Base-by-base conservation (phyloP, 345 rosid genomes). In the Eutrema heterophyllum region DNA sequence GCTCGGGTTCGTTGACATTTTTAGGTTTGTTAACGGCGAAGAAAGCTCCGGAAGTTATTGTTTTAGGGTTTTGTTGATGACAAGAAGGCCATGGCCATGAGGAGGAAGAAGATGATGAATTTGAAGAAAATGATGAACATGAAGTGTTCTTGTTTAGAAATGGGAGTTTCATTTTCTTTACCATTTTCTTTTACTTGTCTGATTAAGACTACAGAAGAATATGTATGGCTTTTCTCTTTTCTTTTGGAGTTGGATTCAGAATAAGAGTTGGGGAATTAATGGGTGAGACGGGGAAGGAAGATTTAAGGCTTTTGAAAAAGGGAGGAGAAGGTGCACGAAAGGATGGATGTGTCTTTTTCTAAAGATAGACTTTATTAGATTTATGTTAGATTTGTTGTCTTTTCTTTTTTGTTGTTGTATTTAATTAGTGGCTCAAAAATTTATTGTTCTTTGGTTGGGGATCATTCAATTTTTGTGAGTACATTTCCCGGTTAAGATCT, bases 11-110 rank as follows among this genome's bases (percentile, higher is more conserved):
- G 7, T 67, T 16, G 24, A 59, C n/a, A 40, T 9, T 3, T 1
- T 18, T 59, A 41, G 73, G 76, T 35, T 79, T 85, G 80, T 88
- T 87, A 35, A 86, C 71, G 44, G 86, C 80, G 87, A 86, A 82
- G 64, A 80, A 88, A 81, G 77, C 51, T 49, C 14, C 49, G 26
- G 50, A 50, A 58, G 83, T 56, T 75, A 39, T 8, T 15, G 64
- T 38, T 24, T 39, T 53, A 53, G 46, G 29, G 56, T 71, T 67
- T 78, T 78, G 76, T 58, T 72, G 77, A 78, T 58, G 75, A 82
- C 81, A 65, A 82, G 71, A 70, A 62, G 65, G 50, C 67, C 67
- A 68, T 60, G 33, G 27, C 73, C 58, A 61, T 15, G 68, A 68
- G 50, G 13, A 68, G 0, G 45, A 75, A 29, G 75, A 44, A 24